Percentiles rank a stretch among this genome's conserved stretches.
Evolutionary conservation across 208 protist genomes (phyloP).

Genomic region (Acanthamoeba divionensis): DNA sequence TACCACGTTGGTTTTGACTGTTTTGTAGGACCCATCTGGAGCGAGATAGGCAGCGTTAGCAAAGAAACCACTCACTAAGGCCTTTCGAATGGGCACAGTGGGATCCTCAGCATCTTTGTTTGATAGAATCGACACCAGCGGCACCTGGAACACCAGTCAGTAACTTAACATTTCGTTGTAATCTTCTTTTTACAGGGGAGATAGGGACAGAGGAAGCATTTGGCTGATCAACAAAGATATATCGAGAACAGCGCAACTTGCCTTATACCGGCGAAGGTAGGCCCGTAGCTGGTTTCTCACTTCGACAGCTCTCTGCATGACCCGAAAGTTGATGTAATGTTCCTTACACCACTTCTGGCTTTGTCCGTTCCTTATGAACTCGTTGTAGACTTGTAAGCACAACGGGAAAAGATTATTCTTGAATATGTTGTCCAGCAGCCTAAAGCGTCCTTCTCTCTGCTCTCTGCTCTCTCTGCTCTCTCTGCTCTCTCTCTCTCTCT

Average conservation of each 20-base stretch:
- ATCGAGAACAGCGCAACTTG: neutral
- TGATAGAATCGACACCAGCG: conserved; percentile 30
- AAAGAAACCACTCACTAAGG: conserved; percentile 80
- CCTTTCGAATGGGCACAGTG: conserved; percentile 56
- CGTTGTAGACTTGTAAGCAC: conserved; percentile 68
- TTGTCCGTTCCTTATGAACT: conserved; percentile 59
- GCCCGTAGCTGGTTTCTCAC: conserved; percentile 67
- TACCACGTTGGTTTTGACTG: conserved; percentile 94
- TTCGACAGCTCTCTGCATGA: conserved; percentile 63
- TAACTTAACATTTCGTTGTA: neutral
- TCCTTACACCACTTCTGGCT: conserved; percentile 68
- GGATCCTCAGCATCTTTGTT: neutral
- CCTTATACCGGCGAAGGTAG: conserved; percentile 37
- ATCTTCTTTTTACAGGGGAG: neutral
- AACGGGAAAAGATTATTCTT: neutral
- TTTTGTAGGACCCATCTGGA: conserved; percentile 79
- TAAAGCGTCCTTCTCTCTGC: no score
- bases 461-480: no score
- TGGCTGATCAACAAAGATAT: neutral
- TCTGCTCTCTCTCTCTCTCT: neutral
- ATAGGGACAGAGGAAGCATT: neutral
- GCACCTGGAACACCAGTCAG: neutral
- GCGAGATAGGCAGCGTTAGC: conserved; percentile 68
- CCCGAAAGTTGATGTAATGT: conserved; percentile 68
- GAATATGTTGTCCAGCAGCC: no score